A percentile compares a stretch with the other conserved stretches of the same genome.
These are phyloP conservation scores for Chenopodium berlandieri DNA, from an alignment of 148 eudicot species.

Conservation along the genomic window DNA sequence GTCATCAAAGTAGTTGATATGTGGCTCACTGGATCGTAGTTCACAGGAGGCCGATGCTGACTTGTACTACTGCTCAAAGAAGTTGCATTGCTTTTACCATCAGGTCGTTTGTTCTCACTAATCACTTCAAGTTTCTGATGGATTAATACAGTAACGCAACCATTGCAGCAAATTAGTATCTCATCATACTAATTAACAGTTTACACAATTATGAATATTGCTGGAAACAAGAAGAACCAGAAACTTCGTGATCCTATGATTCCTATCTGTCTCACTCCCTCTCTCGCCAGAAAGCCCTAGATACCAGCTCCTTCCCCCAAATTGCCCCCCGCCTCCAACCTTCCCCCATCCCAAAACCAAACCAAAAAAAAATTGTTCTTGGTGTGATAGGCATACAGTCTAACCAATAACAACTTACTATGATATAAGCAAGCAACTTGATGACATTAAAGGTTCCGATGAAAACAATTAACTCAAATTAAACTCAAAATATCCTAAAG, in stretches of 20 bases:
- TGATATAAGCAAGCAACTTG: not conserved
- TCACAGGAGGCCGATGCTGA: slow-evolving; percentile 36
- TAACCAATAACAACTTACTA: too few relatives aligned
- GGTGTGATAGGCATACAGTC: not conserved
- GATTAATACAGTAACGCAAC: slow-evolving; percentile 13
- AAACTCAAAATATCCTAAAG: too few relatives aligned
- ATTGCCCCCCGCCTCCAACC: not conserved
- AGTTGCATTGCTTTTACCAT: slow-evolving; percentile 20
- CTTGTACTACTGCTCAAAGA: slow-evolving; percentile 19
- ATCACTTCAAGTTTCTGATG: slow-evolving; percentile 31
- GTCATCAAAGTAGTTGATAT: slow-evolving; percentile 43
- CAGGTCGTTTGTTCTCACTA: slow-evolving; percentile 30
- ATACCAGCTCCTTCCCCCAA: not conserved
- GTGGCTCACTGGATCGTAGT: slow-evolving; percentile 46
- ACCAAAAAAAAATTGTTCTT: too few relatives aligned
- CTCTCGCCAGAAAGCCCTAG: not conserved
- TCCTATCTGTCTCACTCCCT: not conserved
- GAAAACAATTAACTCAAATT: not conserved
- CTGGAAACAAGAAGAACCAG: not conserved
- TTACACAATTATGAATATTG: not conserved
- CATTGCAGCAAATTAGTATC: slow-evolving; percentile 19
- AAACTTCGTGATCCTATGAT: not conserved
- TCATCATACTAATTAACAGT: not conserved
- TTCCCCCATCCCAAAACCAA: not conserved
- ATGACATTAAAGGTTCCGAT: not conserved